Percentiles rank a stretch among this genome's conserved stretches.
Conservation (phyloP, 306 rosid species). For the Casuarina equisetifolia region DNA sequence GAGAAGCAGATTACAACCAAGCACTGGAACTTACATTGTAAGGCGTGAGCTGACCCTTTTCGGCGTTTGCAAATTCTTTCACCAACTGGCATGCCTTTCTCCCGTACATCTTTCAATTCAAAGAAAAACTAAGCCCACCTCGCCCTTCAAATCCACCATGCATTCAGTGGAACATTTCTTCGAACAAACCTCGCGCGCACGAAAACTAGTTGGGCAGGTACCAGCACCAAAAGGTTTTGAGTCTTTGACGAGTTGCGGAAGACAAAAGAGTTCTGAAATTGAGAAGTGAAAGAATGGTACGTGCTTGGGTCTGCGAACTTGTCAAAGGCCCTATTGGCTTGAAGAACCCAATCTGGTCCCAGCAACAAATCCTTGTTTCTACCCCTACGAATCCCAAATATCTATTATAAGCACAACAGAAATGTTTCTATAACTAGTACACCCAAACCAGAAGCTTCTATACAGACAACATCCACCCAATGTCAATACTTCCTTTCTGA, state of each 20-base stretch:
- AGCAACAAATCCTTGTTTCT: too few relatives aligned
- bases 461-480: too few relatives aligned
- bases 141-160: background rate
- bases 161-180: background rate
- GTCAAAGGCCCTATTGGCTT: too few relatives aligned
- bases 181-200: background rate
- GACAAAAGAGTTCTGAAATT: background rate
- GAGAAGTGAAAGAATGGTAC: background rate
- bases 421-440: too few relatives aligned
- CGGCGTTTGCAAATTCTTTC: slow-evolving; percentile 62
- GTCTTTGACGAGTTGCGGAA: background rate
- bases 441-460: too few relatives aligned
- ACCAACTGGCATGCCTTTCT: slow-evolving; percentile 73
- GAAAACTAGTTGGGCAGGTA: background rate
- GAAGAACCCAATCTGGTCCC: too few relatives aligned
- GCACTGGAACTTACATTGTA: slow-evolving; percentile 51
- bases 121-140: background rate
- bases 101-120: slow-evolving; percentile 60
- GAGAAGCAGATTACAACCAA: background rate
- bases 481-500: too few relatives aligned
- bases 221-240: background rate
- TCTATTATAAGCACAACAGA: too few relatives aligned
- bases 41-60: slow-evolving; percentile 67
- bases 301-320: too few relatives aligned
- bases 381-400: too few relatives aligned